These are phyloP conservation scores for Chloris gayana DNA, from an alignment of 176 grass and related monocot genomes.

Conservation along the genomic window DNA sequence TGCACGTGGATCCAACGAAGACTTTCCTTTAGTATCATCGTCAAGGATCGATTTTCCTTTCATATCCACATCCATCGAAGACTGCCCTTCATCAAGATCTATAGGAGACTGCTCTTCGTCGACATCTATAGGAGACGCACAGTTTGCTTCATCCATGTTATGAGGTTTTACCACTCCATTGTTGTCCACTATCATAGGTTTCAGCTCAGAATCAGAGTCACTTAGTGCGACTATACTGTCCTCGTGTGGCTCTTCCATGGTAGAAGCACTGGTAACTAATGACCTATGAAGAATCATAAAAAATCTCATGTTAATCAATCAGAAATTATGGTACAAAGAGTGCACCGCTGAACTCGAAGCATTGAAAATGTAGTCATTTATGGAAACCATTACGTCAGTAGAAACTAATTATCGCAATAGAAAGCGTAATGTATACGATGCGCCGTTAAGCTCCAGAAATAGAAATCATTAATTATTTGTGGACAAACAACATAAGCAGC, in stretches of 20 bases:
- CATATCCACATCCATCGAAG: constrained; percentile 40
- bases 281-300: constrained; percentile 33
- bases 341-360: neutral
- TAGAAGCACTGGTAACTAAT: constrained; percentile 9
- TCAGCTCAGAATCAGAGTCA: constrained; percentile 33
- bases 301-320: neutral
- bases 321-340: neutral
- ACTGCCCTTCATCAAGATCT: constrained; percentile 26
- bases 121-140: constrained; percentile 38
- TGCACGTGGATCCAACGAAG: constrained; percentile 13
- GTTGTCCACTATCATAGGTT: constrained; percentile 43
- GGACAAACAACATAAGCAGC: neutral
- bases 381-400: neutral
- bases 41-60: constrained; percentile 31
- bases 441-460: constrained; percentile 6
- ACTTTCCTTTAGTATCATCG: constrained; percentile 37
- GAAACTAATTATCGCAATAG: neutral
- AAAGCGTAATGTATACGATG: neutral
- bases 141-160: constrained; percentile 34
- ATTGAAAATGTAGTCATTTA: neutral
- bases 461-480: neutral
- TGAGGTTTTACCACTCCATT: constrained; percentile 18
- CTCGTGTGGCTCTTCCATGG: constrained; percentile 40
- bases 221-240: constrained; percentile 29
- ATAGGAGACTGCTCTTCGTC: constrained; percentile 33